phyloP scores from a whole-genome alignment of 2,329 filamentous ascomycete genomes.

The Juglanconis juglandina region DNA sequence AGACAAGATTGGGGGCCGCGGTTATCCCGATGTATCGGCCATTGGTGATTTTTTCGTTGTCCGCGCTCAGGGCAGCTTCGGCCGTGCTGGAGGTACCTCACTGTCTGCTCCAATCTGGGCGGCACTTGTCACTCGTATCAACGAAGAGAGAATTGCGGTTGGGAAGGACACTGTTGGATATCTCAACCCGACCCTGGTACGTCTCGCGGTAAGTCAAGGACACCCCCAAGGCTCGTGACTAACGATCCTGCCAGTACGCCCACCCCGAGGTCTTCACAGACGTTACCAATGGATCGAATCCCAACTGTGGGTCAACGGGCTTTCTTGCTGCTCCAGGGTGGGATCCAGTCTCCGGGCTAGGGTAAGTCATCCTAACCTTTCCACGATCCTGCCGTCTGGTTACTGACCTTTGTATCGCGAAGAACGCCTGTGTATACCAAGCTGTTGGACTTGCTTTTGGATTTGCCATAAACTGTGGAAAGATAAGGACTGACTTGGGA shows the following conservation, averaged over 20 bases:
- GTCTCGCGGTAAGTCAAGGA: background rate
- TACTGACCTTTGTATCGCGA: background rate
- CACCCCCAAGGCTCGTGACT: background rate
- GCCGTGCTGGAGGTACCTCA: constrained; percentile 42
- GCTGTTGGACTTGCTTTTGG: constrained; percentile 31
- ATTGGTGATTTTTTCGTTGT: constrained; percentile 35
- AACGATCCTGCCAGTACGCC: constrained; percentile 19
- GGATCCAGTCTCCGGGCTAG: constrained; percentile 38
- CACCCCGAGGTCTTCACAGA: constrained; percentile 28
- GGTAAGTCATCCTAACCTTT: constrained; percentile 18
- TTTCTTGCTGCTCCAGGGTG: constrained; percentile 40
- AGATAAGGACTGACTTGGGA: background rate
- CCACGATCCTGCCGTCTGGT: background rate
- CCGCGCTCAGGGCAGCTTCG: background rate
- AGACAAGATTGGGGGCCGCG: constrained; percentile 44
- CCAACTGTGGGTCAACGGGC: constrained; percentile 35
- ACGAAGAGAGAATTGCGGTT: constrained; percentile 54
- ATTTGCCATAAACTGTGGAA: background rate
- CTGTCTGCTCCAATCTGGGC: constrained; percentile 57
- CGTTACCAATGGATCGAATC: constrained; percentile 36
- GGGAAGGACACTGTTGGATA: constrained; percentile 40
- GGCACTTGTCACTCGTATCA: constrained; percentile 57
- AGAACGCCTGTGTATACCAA: constrained; percentile 32
- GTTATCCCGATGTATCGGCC: constrained; percentile 47
- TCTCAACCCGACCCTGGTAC: constrained; percentile 26